These are phyloP conservation scores for Leucocoprinus leucothites DNA, from an alignment of 768 basidiomycete species.

Conservation along the genomic window DNA sequence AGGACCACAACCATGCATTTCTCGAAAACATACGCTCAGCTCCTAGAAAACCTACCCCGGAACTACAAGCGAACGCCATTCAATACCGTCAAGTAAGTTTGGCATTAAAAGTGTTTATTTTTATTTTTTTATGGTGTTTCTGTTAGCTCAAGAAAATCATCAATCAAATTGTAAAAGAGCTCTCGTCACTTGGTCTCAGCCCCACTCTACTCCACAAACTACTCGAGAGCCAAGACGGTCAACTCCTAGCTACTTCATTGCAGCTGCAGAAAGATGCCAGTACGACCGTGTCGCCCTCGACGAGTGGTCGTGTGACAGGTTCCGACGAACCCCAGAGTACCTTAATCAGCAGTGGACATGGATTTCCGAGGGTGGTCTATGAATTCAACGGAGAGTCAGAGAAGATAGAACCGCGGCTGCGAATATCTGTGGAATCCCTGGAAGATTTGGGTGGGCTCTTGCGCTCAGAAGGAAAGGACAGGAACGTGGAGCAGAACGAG, in stretches of 20 bases:
- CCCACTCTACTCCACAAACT: constrained; percentile 47
- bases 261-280: neutral
- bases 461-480: constrained; percentile 7
- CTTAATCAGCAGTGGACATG: neutral
- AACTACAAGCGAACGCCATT: constrained; percentile 74
- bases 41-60: constrained; percentile 70
- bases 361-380: constrained; percentile 41
- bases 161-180: constrained; percentile 75
- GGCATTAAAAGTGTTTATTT: neutral
- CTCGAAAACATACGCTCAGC: constrained; percentile 62
- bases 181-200: constrained; percentile 63
- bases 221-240: constrained; percentile 19
- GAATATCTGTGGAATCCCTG: constrained; percentile 42
- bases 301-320: neutral
- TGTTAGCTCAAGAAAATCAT: constrained; percentile 87
- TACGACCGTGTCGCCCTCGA: neutral
- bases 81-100: constrained; percentile 72
- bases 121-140: neutral
- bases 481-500: neutral
- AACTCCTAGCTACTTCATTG: neutral
- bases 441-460: neutral
- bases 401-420: constrained; percentile 53
- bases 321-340: neutral
- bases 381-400: constrained; percentile 50
- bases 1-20: constrained; percentile 55